A percentile compares a stretch with the other conserved stretches of the same genome.
Conservation (phyloP, 2,329 filamentous ascomycete genomes). For the Alternaria gansuensis region DNA sequence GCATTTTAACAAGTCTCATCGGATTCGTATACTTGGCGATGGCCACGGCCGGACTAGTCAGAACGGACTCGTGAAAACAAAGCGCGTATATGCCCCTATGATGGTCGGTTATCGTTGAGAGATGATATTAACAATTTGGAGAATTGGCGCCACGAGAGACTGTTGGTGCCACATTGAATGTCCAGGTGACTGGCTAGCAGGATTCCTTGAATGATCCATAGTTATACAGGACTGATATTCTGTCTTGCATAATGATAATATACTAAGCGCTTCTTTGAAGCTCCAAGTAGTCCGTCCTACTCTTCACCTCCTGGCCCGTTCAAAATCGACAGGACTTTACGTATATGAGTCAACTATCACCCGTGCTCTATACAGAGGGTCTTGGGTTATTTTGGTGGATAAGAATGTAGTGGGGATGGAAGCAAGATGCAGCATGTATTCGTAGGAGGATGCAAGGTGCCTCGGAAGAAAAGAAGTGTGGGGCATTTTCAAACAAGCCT, state of each 20-base stretch:
- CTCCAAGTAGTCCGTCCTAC: neutral
- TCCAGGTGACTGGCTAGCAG: neutral
- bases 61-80: neutral
- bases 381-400: neutral
- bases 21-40: neutral
- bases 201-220: constrained; percentile 8
- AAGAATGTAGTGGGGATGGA: neutral
- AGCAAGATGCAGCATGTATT: neutral
- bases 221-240: neutral
- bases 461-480: constrained; percentile 12
- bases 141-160: neutral
- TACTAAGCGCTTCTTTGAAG: neutral
- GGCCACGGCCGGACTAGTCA: neutral
- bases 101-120: accelerated
- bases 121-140: neutral
- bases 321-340: too few relatives aligned
- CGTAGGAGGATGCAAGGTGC: neutral
- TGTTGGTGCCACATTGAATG: neutral
- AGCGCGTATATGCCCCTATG: neutral
- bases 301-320: too few relatives aligned
- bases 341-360: too few relatives aligned
- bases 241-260: neutral
- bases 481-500: neutral
- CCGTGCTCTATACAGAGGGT: neutral
- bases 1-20: too few relatives aligned